Evolutionary conservation across 345 rosid genomes (phyloP).

Genomic region (Brassica napus): DNA sequence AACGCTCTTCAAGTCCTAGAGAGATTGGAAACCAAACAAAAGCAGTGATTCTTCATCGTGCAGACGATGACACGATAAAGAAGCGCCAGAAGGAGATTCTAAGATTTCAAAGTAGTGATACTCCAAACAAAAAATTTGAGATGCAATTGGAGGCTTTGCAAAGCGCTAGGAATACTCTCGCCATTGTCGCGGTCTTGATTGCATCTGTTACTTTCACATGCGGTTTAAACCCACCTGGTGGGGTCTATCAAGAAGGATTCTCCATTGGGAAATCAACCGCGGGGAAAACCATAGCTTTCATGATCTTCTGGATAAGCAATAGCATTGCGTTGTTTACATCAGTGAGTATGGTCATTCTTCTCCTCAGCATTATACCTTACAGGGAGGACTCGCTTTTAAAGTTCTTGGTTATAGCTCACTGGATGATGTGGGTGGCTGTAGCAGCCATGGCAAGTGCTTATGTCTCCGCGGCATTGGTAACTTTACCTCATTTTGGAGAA

Average conservation of each 20-base stretch:
- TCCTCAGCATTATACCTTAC: constrained; percentile 39
- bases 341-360: constrained; percentile 38
- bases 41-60: no score
- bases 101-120: background rate
- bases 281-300: constrained; percentile 36
- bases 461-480: constrained; percentile 34
- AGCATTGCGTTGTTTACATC: constrained; percentile 48
- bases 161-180: constrained; percentile 10
- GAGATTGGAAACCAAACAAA: background rate
- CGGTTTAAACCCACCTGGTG: constrained; percentile 25
- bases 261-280: background rate
- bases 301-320: constrained; percentile 39
- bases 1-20: background rate
- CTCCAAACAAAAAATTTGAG: background rate
- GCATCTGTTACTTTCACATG: constrained; percentile 24
- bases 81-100: background rate
- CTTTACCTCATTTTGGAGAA: constrained; percentile 10
- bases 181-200: background rate
- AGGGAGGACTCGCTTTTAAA: constrained; percentile 18
- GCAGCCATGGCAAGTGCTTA: constrained; percentile 45
- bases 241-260: background rate
- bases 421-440: constrained; percentile 44
- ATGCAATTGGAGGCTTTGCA: constrained; percentile 18
- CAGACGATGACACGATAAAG: background rate
- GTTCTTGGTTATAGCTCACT: constrained; percentile 31